Conservation (phyloP, 768 basidiomycete genomes). For the Pisolithus tinctorius region DNA sequence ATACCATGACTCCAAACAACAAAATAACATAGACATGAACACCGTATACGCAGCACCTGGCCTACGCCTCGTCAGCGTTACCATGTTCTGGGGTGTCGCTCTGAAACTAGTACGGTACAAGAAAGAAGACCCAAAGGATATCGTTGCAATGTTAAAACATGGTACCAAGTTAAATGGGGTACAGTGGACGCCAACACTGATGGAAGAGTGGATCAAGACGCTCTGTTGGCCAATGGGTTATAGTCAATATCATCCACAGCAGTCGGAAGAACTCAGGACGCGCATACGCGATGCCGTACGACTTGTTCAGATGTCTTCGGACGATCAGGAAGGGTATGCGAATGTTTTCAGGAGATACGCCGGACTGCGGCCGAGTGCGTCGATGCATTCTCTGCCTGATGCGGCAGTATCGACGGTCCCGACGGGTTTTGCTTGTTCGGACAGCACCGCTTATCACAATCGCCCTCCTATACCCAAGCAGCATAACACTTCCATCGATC, state of each 20-base stretch:
- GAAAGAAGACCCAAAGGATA: slow-evolving; percentile 57
- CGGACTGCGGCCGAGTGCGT: slow-evolving; percentile 2
- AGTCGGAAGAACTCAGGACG: slow-evolving; percentile 38
- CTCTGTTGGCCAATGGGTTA: slow-evolving; percentile 66
- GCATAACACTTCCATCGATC: background rate
- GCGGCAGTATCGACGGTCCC: too few species aligned
- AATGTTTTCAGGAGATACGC: background rate
- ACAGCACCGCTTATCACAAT: too few species aligned
- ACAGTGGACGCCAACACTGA: slow-evolving; percentile 46
- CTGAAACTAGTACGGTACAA: slow-evolving; percentile 66
- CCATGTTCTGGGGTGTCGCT: slow-evolving; percentile 67
- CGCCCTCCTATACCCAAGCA: too few species aligned
- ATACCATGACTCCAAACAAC: slow-evolving; percentile 42
- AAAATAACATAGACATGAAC: slow-evolving; percentile 45
- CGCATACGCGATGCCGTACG: slow-evolving; percentile 51
- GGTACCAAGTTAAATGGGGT: slow-evolving; percentile 46
- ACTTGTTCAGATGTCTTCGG: slow-evolving; percentile 12
- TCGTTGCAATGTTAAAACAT: slow-evolving; percentile 60
- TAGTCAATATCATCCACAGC: slow-evolving; percentile 36
- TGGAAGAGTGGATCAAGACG: slow-evolving; percentile 52
- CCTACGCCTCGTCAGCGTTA: slow-evolving; percentile 51
- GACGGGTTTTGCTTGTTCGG: too few species aligned
- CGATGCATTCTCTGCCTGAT: too few species aligned
- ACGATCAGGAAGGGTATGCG: slow-evolving; percentile 7
- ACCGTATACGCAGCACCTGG: slow-evolving; percentile 54